A percentile compares a stretch with the other conserved stretches of the same genome.
These are phyloP conservation scores for Fraxinus anomala DNA, from an alignment of 257 asterid genomes.

Conservation along the genomic window DNA sequence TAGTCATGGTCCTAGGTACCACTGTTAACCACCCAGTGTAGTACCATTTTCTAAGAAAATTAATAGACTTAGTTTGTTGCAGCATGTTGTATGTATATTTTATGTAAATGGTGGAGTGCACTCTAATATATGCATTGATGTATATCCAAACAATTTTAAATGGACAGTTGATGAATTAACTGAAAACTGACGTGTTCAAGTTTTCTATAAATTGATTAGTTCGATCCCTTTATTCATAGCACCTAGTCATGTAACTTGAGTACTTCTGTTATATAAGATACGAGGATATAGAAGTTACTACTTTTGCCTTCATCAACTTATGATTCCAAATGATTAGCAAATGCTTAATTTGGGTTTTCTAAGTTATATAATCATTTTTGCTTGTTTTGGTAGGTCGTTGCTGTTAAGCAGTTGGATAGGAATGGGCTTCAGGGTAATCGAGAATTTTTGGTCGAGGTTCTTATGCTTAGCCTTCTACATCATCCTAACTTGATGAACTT, in stretches of 20 bases:
- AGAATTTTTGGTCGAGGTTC: conserved; percentile 95
- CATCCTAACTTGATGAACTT: conserved; percentile 90
- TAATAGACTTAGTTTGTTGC: background rate
- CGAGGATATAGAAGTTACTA: background rate
- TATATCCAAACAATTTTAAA: too few relatives aligned
- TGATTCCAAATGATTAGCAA: background rate
- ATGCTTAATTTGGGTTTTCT: background rate
- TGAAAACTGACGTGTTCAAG: background rate
- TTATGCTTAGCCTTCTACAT: conserved; percentile 98
- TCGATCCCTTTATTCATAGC: background rate
- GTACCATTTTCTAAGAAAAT: background rate
- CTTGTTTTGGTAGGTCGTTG: conserved; percentile 67
- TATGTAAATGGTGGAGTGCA: background rate
- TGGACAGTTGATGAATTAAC: background rate
- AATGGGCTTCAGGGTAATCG: conserved; percentile 98
- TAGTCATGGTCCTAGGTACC: background rate
- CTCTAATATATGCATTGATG: background rate
- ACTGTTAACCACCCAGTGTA: background rate
- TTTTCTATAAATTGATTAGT: background rate
- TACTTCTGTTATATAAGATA: background rate
- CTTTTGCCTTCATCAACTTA: background rate
- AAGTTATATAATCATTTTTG: background rate
- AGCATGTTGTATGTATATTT: background rate
- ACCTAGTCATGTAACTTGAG: background rate
- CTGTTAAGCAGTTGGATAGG: conserved; percentile 95